phyloP scores from a whole-genome alignment of 2,329 filamentous ascomycete genomes.

The Moelleriella libera region DNA sequence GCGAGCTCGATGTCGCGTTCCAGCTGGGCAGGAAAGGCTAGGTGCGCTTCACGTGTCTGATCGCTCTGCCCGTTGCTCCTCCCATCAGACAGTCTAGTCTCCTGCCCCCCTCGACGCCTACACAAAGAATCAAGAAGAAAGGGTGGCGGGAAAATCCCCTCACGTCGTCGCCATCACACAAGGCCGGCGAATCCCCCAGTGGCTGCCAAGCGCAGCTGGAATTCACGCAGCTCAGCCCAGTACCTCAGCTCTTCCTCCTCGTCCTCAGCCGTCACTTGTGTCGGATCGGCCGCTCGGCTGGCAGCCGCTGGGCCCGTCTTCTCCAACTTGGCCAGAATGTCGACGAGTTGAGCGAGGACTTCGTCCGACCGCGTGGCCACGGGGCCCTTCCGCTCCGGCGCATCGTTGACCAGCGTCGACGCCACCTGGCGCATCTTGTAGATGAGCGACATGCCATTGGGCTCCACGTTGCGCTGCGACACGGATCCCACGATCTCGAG shows the following conservation, averaged over 20 bases:
- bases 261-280: conserved; percentile 36
- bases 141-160: neutral
- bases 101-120: no score
- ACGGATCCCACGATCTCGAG: conserved; percentile 63
- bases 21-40: no score
- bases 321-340: conserved; percentile 62
- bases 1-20: no score
- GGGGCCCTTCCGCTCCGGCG: conserved; percentile 33
- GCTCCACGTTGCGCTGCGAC: conserved; percentile 73
- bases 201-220: conserved; percentile 59
- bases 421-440: conserved; percentile 78
- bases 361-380: conserved; percentile 48
- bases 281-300: conserved; percentile 15
- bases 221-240: conserved; percentile 70
- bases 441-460: conserved; percentile 50
- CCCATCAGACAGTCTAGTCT: no score
- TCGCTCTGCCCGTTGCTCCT: no score
- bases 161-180: neutral
- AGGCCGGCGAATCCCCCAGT: conserved; percentile 38
- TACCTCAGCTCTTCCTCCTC: conserved; percentile 64
- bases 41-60: no score
- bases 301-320: conserved; percentile 32
- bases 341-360: conserved; percentile 57
- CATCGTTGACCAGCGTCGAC: conserved; percentile 56
- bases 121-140: no score